These are phyloP conservation scores for Mortierella sp. DNA, from an alignment of 371 early-diverging fungal genomes.

Conservation along the genomic window DNA sequence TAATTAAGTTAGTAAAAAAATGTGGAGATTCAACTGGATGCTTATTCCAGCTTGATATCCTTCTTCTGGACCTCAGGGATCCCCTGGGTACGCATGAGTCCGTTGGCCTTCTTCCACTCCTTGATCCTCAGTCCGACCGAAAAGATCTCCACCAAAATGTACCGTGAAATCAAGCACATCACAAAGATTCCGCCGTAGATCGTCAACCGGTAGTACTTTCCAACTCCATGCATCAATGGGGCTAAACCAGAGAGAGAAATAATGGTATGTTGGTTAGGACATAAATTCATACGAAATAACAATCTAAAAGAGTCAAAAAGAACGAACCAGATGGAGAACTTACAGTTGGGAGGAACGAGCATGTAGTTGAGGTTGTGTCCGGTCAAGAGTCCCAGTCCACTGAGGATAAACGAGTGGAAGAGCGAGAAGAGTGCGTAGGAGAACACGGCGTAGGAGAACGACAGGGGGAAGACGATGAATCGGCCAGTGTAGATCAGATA, in stretches of 20 bases:
- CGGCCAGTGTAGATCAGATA: slow-evolving; percentile 70
- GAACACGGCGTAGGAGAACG: slow-evolving; percentile 64
- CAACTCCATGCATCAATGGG: slow-evolving; percentile 42
- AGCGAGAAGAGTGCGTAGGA: slow-evolving; percentile 69
- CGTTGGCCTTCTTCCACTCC: slow-evolving; percentile 41
- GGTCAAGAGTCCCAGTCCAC: slow-evolving; percentile 57
- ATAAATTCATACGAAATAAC: neutral
- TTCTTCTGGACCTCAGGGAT: slow-evolving; percentile 37
- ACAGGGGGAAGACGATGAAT: slow-evolving; percentile 67
- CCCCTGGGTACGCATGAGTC: slow-evolving; percentile 42
- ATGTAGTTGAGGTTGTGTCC: slow-evolving; percentile 76
- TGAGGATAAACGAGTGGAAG: slow-evolving; percentile 66
- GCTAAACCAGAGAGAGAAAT: neutral
- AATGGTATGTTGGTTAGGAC: neutral
- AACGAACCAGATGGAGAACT: neutral
- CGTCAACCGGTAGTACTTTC: slow-evolving; percentile 45
- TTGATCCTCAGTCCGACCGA: slow-evolving; percentile 39
- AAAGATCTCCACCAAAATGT: slow-evolving; percentile 44
- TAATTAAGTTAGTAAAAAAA: neutral
- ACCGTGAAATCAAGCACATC: slow-evolving; percentile 38
- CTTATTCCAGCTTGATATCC: slow-evolving; percentile 16
- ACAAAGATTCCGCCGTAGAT: slow-evolving; percentile 34
- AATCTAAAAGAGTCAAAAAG: neutral
- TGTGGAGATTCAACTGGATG: too few relatives aligned
- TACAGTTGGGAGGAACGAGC: slow-evolving; percentile 67